phyloP scores from a whole-genome alignment of 768 basidiomycete species.

The Candolleomyces efflorescens region DNA sequence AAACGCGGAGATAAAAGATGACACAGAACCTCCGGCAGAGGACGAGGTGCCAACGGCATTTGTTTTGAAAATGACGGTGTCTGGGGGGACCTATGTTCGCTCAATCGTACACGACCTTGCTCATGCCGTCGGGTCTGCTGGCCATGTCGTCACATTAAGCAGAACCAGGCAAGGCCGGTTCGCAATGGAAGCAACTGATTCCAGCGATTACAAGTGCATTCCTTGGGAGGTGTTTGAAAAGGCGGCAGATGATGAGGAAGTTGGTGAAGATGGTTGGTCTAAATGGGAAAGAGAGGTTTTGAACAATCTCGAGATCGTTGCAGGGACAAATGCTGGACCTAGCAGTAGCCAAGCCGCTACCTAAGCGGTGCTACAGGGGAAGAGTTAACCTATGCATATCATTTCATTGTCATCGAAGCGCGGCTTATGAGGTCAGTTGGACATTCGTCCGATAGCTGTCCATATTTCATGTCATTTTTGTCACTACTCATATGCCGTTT shows the following conservation, averaged over 20 bases:
- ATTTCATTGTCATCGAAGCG: too few species aligned
- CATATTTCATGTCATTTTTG: too few species aligned
- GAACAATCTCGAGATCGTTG: constrained; percentile 58
- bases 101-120: constrained; percentile 94
- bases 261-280: constrained; percentile 62
- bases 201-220: constrained; percentile 57
- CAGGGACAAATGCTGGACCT: constrained; percentile 12
- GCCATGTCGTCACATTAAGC: constrained; percentile 88
- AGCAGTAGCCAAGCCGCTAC: background rate
- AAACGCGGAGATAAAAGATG: constrained; percentile 35
- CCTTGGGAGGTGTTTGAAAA: constrained; percentile 72
- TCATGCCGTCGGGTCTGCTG: constrained; percentile 77
- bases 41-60: constrained; percentile 66
- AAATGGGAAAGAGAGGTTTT: constrained; percentile 85
- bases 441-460: too few species aligned
- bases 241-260: constrained; percentile 52
- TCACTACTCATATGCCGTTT: too few species aligned
- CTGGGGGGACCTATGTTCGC: constrained; percentile 95
- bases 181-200: constrained; percentile 38
- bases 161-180: constrained; percentile 90
- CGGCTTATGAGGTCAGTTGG: too few species aligned
- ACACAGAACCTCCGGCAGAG: constrained; percentile 24
- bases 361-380: background rate
- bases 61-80: constrained; percentile 87
- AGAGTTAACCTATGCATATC: too few species aligned